Evolutionary conservation across 345 rosid genomes (phyloP).

Genomic region (Kernera saxatilis): DNA sequence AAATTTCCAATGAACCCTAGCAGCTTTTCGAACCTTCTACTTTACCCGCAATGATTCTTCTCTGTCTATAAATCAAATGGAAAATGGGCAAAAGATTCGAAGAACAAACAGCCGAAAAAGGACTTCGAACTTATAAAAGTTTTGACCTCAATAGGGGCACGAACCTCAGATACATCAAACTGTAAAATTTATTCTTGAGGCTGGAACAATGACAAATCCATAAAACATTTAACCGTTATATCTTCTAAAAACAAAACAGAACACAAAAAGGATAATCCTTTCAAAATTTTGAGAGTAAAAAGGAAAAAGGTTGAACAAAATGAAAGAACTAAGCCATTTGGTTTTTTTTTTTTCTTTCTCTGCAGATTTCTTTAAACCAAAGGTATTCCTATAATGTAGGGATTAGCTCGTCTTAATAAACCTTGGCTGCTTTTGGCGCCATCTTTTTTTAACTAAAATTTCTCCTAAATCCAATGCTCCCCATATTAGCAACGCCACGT

Average conservation of each 20-base stretch:
- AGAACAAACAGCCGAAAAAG: not conserved
- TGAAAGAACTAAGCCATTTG: slow-evolving; percentile 10
- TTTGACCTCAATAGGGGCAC: not conserved
- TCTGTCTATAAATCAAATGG: slow-evolving; percentile 2
- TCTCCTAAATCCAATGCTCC: slow-evolving; percentile 6
- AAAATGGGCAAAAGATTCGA: not conserved
- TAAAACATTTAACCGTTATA: not conserved
- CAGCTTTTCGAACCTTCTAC: not conserved
- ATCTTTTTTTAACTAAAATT: slow-evolving; percentile 15
- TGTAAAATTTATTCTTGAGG: not conserved
- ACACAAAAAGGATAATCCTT: not conserved
- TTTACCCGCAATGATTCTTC: slow-evolving; percentile 13
- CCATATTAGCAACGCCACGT: slow-evolving; percentile 17
- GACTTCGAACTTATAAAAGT: not conserved
- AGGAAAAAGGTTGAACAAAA: not conserved
- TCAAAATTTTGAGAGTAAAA: not conserved
- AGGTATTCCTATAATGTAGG: slow-evolving; percentile 37
- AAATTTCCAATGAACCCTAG: slow-evolving; percentile 1
- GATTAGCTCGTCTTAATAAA: slow-evolving; percentile 29
- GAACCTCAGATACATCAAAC: slow-evolving; percentile 1
- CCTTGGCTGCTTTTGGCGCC: slow-evolving; percentile 37
- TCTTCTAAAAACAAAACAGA: not conserved
- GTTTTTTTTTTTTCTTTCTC: not conserved
- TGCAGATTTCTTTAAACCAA: slow-evolving; percentile 20
- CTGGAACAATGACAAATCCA: slow-evolving; percentile 1